These are phyloP conservation scores for Musa troglodytarum DNA, from an alignment of 176 grass and related monocot genomes.

Conservation along the genomic window DNA sequence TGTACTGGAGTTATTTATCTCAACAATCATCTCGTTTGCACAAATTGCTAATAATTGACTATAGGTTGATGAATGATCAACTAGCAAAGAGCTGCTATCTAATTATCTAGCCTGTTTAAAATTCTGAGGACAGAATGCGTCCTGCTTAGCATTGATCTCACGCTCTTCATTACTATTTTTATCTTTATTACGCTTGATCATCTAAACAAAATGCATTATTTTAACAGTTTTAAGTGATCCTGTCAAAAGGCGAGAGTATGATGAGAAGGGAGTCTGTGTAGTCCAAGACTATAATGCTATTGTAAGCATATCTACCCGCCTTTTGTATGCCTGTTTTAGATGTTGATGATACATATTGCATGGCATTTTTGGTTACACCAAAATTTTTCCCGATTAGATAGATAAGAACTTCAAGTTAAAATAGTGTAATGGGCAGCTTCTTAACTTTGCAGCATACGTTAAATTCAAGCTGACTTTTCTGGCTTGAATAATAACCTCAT, in stretches of 20 bases:
- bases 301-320: constrained; percentile 27
- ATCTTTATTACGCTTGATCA: neutral
- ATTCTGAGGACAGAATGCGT: no score
- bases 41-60: no score
- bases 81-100: no score
- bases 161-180: neutral
- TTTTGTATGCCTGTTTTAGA: neutral
- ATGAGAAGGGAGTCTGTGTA: constrained; percentile 53
- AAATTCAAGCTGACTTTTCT: neutral
- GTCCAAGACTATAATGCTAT: constrained; percentile 74
- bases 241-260: constrained; percentile 72
- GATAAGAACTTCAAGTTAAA: neutral
- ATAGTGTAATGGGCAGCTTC: neutral
- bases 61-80: no score
- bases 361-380: neutral
- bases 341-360: neutral
- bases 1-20: no score
- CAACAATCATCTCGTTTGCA: no score
- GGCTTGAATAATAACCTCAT: neutral
- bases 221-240: constrained; percentile 83
- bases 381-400: neutral
- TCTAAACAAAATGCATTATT: constrained; percentile 16
- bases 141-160: no score
- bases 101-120: no score
- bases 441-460: neutral